These are phyloP conservation scores for Corrigiola litoralis DNA, from an alignment of 179 eudicot genomes.

Conservation along the genomic window DNA sequence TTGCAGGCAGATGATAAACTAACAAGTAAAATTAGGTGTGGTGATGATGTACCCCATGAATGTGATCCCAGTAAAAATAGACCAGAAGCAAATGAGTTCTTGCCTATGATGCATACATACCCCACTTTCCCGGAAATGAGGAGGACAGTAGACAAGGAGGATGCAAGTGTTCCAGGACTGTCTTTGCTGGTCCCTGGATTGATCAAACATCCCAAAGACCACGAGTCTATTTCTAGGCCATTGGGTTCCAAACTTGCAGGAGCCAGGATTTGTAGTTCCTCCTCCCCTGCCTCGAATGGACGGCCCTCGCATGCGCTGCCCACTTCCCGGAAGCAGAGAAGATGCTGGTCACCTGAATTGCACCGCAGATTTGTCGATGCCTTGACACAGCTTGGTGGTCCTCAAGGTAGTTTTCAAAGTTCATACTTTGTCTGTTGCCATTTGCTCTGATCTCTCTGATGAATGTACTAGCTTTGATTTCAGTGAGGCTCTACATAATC, in stretches of 20 bases:
- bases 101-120: slow-evolving; percentile 32
- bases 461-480: not conserved
- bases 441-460: not conserved
- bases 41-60: no score
- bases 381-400: slow-evolving; percentile 71
- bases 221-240: slow-evolving; percentile 24
- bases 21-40: slow-evolving; percentile 8
- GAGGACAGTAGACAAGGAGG: slow-evolving; percentile 30
- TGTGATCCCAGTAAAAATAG: slow-evolving; percentile 21
- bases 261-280: slow-evolving; percentile 9
- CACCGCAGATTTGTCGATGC: slow-evolving; percentile 70
- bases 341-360: slow-evolving; percentile 85
- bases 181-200: slow-evolving; percentile 50
- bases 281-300: slow-evolving; percentile 24
- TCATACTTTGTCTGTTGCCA: not conserved
- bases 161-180: slow-evolving; percentile 34
- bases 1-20: slow-evolving; percentile 32
- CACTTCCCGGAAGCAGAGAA: slow-evolving; percentile 62
- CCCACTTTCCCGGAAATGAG: slow-evolving; percentile 21
- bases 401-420: slow-evolving; percentile 48
- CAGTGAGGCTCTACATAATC: not conserved
- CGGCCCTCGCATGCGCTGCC: slow-evolving; percentile 32
- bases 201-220: slow-evolving; percentile 25
- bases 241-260: slow-evolving; percentile 28
- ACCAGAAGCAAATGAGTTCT: slow-evolving; percentile 24